Evolutionary conservation across 345 rosid genomes (phyloP), one percentile per base, ranked within the genome.

Genomic region (Hypericum perforatum): DNA sequence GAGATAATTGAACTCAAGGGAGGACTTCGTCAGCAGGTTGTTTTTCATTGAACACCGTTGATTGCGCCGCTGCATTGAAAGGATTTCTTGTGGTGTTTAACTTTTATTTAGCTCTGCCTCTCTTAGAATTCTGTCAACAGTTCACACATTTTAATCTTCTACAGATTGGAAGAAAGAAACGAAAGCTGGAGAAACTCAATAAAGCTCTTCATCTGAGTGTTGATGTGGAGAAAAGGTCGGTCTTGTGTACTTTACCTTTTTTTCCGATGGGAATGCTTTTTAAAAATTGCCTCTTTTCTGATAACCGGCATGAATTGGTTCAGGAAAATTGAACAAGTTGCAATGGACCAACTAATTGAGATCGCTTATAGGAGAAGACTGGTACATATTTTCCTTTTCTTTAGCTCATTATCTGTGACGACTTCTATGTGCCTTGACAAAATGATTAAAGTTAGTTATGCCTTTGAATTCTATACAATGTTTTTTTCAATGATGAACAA

Each of bases 261-360:
- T 29, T 61, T 15, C 52, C 45, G 29, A 43, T 66, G 41, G 53
- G 37, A 62, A 57, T 42, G 13, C 37, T 9, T 9, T 53, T 41
- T 50, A 15, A 39, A 37, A 39, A 55, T 42, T 60, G 5, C 8
- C 29, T 46, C 7, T 32, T 9, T 46, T 46, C 22, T 63, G 55
- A 67, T 37, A 63, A 46, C 15, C 68, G 53, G 50, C 42, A 38
- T 57, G 39, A 39, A 53, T 58, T 60, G 11, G 41, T 58, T 49
- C 87, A 92, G 98, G 78, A 82, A 72, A 43, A 41, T 74, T 32
- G 98, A 83, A 73, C 70, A 74, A 43, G 67, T 70, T 46, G 98
- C 95, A 37, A 78, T 92, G 86, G 81, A 88, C 65, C 92, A 86
- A 61, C 94, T 85, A 65, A 69, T 85, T 52, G 85, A 88, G 75